These are phyloP conservation scores for Macrophomina tecta DNA, from an alignment of 2,329 filamentous ascomycete species.

Conservation along the genomic window DNA sequence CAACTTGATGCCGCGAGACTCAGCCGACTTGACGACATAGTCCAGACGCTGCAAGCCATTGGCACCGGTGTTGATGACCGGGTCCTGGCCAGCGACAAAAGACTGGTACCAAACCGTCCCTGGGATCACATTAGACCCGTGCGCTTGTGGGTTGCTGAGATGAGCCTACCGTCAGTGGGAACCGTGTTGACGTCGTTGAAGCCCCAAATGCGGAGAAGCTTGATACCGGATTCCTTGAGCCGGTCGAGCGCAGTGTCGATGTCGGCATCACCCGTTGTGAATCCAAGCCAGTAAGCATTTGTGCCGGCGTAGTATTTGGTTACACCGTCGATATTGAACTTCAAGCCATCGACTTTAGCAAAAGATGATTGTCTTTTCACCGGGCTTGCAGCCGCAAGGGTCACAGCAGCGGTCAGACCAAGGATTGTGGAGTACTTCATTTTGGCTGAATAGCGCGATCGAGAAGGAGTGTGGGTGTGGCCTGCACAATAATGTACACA, in stretches of 20 bases:
- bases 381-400: conserved; percentile 23
- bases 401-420: conserved; percentile 33
- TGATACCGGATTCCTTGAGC: conserved; percentile 58
- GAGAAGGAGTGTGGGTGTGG: background rate
- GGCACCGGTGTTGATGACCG: conserved; percentile 66
- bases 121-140: background rate
- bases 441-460: conserved; percentile 5
- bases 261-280: conserved; percentile 60
- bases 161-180: conserved; percentile 32
- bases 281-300: conserved; percentile 63
- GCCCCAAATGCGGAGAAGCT: conserved; percentile 66
- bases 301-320: conserved; percentile 58
- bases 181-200: conserved; percentile 63
- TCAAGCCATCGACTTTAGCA: conserved; percentile 38
- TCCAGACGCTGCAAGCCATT: conserved; percentile 70
- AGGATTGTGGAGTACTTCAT: conserved; percentile 38
- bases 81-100: conserved; percentile 53
- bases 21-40: conserved; percentile 66
- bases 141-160: background rate
- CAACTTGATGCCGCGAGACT: conserved; percentile 65
- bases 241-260: conserved; percentile 58
- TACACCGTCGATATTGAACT: conserved; percentile 45
- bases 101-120: conserved; percentile 62
- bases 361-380: conserved; percentile 33
- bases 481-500: background rate